phyloP scores from a whole-genome alignment of 2,329 filamentous ascomycete genomes.

The Seiridium cupressi region DNA sequence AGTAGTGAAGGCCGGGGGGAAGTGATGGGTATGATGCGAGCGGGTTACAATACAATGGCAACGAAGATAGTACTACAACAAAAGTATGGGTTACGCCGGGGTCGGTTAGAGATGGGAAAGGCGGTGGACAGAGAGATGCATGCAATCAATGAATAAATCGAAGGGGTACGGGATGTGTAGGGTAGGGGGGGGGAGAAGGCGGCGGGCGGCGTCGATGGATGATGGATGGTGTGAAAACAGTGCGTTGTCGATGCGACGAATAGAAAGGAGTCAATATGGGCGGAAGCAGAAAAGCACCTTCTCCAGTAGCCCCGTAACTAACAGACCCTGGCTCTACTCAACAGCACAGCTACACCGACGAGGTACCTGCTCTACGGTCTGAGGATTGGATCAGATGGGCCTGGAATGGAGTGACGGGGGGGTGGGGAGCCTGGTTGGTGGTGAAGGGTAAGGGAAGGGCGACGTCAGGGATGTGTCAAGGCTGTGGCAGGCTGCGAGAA shows the following conservation, averaged over 20 bases:
- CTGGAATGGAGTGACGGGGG: not conserved
- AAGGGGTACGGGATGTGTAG: not conserved
- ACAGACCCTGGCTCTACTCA: not conserved
- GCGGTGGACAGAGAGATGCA: constrained; percentile 5
- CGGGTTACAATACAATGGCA: constrained; percentile 1
- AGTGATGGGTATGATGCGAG: not conserved
- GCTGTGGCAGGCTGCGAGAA: not conserved
- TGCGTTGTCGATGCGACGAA: constrained; percentile 8
- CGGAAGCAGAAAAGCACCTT: constrained; percentile 5
- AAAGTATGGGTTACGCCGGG: not conserved
- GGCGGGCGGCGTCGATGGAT: constrained; percentile 1
- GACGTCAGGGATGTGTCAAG: constrained; percentile 2
- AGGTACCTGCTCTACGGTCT: not conserved
- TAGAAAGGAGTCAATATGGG: constrained; percentile 5
- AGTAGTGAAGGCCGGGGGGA: not conserved
- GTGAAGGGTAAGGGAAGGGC: not conserved
- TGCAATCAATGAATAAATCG: constrained; percentile 5
- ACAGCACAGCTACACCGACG: not conserved
- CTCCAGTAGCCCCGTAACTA: not conserved
- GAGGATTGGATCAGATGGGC: not conserved
- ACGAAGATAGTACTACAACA: not conserved
- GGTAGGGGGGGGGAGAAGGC: not conserved
- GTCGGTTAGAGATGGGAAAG: constrained; percentile 1
- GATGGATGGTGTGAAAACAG: constrained; percentile 1
- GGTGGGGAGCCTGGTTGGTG: not conserved